A percentile compares a stretch with the other conserved stretches of the same genome.
phyloP scores from a whole-genome alignment of 176 grass and related monocot genomes.

The Urochloa ruziziensis region DNA sequence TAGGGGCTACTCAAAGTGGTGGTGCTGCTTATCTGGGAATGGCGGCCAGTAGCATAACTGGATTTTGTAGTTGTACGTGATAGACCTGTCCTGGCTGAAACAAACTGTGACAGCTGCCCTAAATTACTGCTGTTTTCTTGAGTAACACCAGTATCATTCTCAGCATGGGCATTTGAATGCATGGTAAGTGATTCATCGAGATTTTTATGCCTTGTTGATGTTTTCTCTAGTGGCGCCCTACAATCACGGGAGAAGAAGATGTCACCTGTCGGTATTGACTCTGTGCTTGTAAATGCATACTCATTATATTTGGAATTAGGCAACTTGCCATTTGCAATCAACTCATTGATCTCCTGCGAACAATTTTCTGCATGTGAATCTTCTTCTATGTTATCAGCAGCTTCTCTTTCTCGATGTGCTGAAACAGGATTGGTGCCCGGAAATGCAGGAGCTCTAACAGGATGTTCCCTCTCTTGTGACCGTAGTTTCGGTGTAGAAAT shows the following conservation, averaged over 20 bases:
- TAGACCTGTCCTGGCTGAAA: slow-evolving; percentile 40
- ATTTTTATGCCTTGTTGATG: slow-evolving; percentile 32
- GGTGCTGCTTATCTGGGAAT: slow-evolving; percentile 25
- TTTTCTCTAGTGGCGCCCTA: slow-evolving; percentile 43
- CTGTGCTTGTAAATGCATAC: slow-evolving; percentile 53
- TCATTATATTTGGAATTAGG: slow-evolving; percentile 58
- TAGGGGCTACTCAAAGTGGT: slow-evolving; percentile 37
- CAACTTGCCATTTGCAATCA: slow-evolving; percentile 35
- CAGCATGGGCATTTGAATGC: slow-evolving; percentile 21
- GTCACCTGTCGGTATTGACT: slow-evolving; percentile 57
- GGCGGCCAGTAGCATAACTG: slow-evolving; percentile 35
- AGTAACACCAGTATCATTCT: slow-evolving; percentile 7
- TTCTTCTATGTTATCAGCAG: slow-evolving; percentile 24
- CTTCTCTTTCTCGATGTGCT: slow-evolving; percentile 30
- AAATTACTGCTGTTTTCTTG: slow-evolving; percentile 40
- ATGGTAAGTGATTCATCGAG: slow-evolving; percentile 11
- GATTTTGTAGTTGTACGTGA: slow-evolving; percentile 49
- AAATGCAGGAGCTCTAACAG: slow-evolving; percentile 49
- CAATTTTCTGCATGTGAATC: slow-evolving; percentile 46
- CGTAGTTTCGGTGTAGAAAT: slow-evolving; percentile 48
- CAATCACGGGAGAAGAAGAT: slow-evolving; percentile 77
- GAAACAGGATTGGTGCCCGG: slow-evolving; percentile 29
- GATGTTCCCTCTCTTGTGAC: slow-evolving; percentile 36
- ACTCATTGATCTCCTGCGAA: slow-evolving; percentile 42
- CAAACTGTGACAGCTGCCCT: slow-evolving; percentile 24